Evolutionary conservation across 2,329 filamentous ascomycete species (phyloP), one percentile per base, ranked within the genome.

Genomic region (Teratosphaeria destructans): DNA sequence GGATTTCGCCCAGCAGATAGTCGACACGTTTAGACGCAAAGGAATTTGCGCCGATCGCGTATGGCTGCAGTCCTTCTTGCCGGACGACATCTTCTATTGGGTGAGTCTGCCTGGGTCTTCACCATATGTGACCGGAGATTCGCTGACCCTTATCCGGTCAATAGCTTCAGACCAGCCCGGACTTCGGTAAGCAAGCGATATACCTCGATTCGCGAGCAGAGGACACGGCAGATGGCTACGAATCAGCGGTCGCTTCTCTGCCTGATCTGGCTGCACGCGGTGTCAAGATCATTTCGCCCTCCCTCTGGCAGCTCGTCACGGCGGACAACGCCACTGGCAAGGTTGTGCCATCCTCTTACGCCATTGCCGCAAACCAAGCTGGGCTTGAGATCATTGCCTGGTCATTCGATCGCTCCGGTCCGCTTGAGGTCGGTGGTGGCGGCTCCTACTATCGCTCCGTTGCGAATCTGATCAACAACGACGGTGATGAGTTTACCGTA

Each of bases 401-500:
- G 86, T 83, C 80, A 7, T 78, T 88, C 54, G 87, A 90, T 73
- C 80, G 86, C 34, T 85, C 82, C 0, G 83, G 83, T 0, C 84
- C 83, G 60, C 77, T 81, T 27, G 79, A 79, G 2, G 23, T 23
- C 19, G 73, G 74, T 0, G 75, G 74, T 0, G 77, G 78, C 11
- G 83, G 82, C 61, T 86, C 85, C 72, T 86, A 82, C 66, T 76
- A 74, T 58, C 60, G 66, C 23, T 77, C 79, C 5, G 76, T 87
- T 23, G 75, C 77, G 5, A 78, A 83, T 55, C 72, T 79, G 0
- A 80, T 84, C 54, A 77, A 79, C 58, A 81, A 80, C 39, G 86
- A 89, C 64, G 86, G 86, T 1, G 85, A 89, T 62, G 80, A 86
- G 67, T 88, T 82, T 67, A 81, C 78, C 29, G 76, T 88, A n/a